Percentiles rank a stretch among this genome's conserved stretches.
phyloP scores from a whole-genome alignment of 1,284 basidiomycete species.

The Boletus semigastroideus region DNA sequence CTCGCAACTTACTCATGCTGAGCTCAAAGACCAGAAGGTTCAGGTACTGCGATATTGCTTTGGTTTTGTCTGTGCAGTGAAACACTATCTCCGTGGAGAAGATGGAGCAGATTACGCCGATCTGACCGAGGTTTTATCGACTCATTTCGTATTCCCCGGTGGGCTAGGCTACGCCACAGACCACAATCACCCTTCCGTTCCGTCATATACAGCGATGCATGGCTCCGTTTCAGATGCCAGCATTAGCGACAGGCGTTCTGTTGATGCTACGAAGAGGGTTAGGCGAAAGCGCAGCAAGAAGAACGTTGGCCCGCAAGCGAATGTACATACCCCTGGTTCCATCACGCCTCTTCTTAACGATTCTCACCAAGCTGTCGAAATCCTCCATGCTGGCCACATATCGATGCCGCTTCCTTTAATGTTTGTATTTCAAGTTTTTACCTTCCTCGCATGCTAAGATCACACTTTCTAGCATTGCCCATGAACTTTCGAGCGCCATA shows the following conservation, averaged over 20 bases:
- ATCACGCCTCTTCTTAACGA: conserved; percentile 60
- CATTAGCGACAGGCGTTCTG: conserved; percentile 35
- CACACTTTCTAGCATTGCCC: conserved; percentile 57
- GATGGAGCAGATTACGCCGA: conserved; percentile 70
- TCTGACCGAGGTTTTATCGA: conserved; percentile 64
- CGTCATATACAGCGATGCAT: conserved; percentile 43
- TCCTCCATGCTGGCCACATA: conserved; percentile 52
- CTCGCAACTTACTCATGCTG: conserved; percentile 46
- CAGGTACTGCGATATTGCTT: conserved; percentile 68
- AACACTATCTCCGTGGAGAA: conserved; percentile 78
- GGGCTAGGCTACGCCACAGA: conserved; percentile 40
- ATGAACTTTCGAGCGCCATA: conserved; percentile 69
- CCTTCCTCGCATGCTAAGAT: background rate
- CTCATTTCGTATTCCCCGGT: conserved; percentile 49
- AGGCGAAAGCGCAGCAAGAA: conserved; percentile 66
- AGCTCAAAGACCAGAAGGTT: conserved; percentile 70
- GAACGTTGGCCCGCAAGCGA: conserved; percentile 27
- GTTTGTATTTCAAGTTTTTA: conserved; percentile 40
- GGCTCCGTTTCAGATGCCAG: conserved; percentile 29
- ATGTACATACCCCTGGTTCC: conserved; percentile 25
- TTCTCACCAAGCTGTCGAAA: conserved; percentile 59
- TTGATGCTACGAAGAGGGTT: conserved; percentile 67
- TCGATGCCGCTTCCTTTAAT: conserved; percentile 74
- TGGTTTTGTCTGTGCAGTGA: conserved; percentile 68
- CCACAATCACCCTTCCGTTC: conserved; percentile 24